phyloP scores from a whole-genome alignment of 768 basidiomycete species.

The Mycena kentingensis region DNA sequence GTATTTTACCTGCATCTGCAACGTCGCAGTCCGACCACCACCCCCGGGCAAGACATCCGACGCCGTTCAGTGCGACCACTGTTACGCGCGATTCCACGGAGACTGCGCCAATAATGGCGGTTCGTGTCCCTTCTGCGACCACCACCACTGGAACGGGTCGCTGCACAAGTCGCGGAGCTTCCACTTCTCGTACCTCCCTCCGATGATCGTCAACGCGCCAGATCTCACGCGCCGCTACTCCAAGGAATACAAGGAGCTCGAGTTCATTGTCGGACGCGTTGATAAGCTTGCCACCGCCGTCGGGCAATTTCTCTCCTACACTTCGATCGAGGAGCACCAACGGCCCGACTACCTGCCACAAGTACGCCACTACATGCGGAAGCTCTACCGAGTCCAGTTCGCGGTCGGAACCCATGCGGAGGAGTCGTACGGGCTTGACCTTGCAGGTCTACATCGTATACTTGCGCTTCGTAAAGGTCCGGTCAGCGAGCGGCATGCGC shows the following conservation, averaged over 20 bases:
- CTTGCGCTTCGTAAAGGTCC: conserved; percentile 61
- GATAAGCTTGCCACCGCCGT: conserved; percentile 75
- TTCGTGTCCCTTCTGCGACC: conserved; percentile 89
- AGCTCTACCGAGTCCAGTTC: conserved; percentile 86
- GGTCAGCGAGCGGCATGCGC: conserved; percentile 37
- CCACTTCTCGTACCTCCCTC: conserved; percentile 80
- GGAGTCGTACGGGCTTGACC: conserved; percentile 79
- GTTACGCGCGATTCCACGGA: conserved; percentile 84
- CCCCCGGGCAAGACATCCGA: conserved; percentile 72
- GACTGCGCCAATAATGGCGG: conserved; percentile 86
- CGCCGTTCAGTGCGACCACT: conserved; percentile 90
- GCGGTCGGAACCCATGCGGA: conserved; percentile 82
- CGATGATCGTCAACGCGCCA: conserved; percentile 70
- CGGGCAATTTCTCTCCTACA: conserved; percentile 78
- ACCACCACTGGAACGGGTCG: conserved; percentile 88
- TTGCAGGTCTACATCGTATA: conserved; percentile 80
- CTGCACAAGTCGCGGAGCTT: conserved; percentile 81
- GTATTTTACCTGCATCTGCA: conserved; percentile 86
- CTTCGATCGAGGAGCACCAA: conserved; percentile 69
- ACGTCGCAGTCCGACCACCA: conserved; percentile 74
- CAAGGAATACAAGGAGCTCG: conserved; percentile 76
- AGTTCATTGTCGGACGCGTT: conserved; percentile 76
- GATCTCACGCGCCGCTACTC: conserved; percentile 80
- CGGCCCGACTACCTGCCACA: conserved; percentile 77
- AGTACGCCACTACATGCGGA: conserved; percentile 89